Evolutionary conservation across 306 rosid species (phyloP).

Genomic region (Cucurbita maxima): DNA sequence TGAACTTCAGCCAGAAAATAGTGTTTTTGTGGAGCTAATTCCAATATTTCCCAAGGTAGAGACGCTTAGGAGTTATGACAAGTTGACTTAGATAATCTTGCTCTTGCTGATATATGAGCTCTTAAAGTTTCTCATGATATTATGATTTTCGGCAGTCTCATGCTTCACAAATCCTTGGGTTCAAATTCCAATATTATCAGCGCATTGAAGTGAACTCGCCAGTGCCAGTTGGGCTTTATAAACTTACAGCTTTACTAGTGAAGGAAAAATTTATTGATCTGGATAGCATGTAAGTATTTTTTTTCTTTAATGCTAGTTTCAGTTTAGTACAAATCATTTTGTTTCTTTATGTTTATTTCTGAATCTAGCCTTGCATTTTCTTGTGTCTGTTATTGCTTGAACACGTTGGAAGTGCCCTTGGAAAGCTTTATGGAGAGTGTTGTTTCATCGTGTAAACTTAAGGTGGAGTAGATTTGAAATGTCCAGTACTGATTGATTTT

Average conservation of each 20-base stretch:
- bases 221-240: constrained; percentile 83
- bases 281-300: constrained; percentile 69
- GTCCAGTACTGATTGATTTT: not conserved
- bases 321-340: not conserved
- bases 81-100: not conserved
- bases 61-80: not conserved
- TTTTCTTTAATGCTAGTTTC: not conserved
- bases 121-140: constrained; percentile 5
- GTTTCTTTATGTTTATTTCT: not conserved
- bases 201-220: constrained; percentile 74
- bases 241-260: constrained; percentile 87
- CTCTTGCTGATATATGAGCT: not conserved
- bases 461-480: not conserved
- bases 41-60: constrained; percentile 92
- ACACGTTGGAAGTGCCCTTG: not conserved
- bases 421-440: not conserved
- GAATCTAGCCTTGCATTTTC: not conserved
- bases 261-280: constrained; percentile 84
- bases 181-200: constrained; percentile 90
- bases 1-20: constrained; percentile 80
- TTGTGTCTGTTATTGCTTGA: not conserved
- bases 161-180: constrained; percentile 96
- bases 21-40: constrained; percentile 70
- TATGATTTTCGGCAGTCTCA: constrained; percentile 66
- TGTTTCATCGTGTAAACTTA: not conserved